Percentiles rank a stretch among this genome's conserved stretches.
These are phyloP conservation scores for Saccharomyces kudriavzevii DNA, from an alignment of 805 yeast species.

Conservation along the genomic window DNA sequence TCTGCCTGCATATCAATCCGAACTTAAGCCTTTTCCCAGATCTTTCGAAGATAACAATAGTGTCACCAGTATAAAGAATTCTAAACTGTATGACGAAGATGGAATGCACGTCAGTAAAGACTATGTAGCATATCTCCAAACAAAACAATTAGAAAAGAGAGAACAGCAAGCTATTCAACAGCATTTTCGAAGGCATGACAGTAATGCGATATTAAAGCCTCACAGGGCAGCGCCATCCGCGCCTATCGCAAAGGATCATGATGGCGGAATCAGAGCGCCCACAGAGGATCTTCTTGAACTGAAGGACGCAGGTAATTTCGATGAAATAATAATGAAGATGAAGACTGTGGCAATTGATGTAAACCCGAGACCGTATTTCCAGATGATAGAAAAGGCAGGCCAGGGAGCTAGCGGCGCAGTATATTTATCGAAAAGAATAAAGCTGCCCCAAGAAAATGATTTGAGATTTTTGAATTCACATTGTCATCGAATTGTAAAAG, in stretches of 20 bases:
- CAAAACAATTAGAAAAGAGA: background rate
- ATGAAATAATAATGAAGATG: conserved; percentile 74
- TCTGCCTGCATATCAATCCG: background rate
- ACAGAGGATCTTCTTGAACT: conserved; percentile 28
- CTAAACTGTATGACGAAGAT: background rate
- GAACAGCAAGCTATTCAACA: conserved; percentile 15
- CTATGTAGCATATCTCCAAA: background rate
- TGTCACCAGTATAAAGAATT: background rate
- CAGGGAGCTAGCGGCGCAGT: conserved; percentile 98
- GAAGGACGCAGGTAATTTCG: conserved; percentile 20
- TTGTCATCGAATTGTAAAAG: conserved; percentile 31
- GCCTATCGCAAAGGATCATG: background rate
- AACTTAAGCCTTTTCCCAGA: conserved; percentile 5
- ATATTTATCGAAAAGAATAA: conserved; percentile 65
- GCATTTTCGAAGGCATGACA: background rate
- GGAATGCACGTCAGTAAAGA: background rate
- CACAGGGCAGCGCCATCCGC: background rate
- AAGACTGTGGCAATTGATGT: conserved; percentile 71
- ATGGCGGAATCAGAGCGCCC: conserved; percentile 1
- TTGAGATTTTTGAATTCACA: conserved; percentile 18
- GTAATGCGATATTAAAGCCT: background rate
- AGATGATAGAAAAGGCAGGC: conserved; percentile 78
- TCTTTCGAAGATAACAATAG: conserved; percentile 4
- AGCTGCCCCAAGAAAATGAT: conserved; percentile 23
- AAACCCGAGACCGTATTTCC: conserved; percentile 78